Conservation (phyloP, 495 filamentous ascomycete genomes). For the Penicillium bovifimosum region DNA sequence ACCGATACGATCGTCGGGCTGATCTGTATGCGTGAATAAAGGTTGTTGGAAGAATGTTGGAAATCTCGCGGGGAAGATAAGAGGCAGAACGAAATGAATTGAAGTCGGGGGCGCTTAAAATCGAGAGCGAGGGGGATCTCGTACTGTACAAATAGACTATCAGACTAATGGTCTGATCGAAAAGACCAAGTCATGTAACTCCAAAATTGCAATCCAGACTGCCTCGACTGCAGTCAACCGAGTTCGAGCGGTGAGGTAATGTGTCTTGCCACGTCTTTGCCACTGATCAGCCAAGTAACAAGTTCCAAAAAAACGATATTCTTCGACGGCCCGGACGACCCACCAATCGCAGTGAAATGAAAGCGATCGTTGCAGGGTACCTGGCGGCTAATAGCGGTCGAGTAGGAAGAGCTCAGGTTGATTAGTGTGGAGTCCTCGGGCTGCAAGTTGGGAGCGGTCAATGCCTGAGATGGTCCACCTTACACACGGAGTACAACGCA, state of each 20-base stretch:
- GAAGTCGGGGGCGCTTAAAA: neutral
- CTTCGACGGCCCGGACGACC: neutral
- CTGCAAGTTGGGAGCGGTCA: neutral
- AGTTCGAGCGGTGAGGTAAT: conserved; percentile 1
- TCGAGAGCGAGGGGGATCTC: neutral
- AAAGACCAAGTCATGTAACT: conserved; percentile 15
- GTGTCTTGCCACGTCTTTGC: conserved; percentile 7
- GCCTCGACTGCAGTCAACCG: neutral
- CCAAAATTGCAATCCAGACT: conserved; percentile 8
- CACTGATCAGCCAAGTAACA: neutral
- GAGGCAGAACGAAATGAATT: neutral
- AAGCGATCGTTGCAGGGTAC: neutral
- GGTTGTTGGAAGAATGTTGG: neutral
- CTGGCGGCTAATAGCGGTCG: neutral
- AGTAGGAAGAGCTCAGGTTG: neutral
- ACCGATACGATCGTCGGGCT: neutral
- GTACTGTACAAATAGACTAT: conserved; percentile 6
- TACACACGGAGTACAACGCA: neutral
- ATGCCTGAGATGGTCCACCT: neutral
- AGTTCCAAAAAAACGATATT: neutral
- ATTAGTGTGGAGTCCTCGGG: neutral
- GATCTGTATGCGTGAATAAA: neutral
- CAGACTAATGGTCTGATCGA: conserved; percentile 5
- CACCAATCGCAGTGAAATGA: neutral
- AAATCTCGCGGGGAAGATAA: neutral